phyloP scores from a whole-genome alignment of 208 protist species.

The Tritrichomonas musculus region DNA sequence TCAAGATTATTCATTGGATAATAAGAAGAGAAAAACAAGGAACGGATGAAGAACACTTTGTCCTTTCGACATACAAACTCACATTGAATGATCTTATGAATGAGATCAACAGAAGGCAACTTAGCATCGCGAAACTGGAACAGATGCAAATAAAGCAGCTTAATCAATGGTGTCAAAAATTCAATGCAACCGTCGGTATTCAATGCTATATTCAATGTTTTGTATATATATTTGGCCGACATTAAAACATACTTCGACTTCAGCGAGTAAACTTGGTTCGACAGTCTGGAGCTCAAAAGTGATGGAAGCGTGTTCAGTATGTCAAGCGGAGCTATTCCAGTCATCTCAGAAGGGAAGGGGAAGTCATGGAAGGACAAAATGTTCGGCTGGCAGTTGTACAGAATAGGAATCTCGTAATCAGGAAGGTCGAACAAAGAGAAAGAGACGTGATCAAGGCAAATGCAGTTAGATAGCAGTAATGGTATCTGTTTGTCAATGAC shows the following conservation, averaged over 20 bases:
- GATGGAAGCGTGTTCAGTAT: neutral
- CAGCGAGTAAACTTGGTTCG: neutral
- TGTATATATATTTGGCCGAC: neutral
- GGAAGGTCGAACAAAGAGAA: neutral
- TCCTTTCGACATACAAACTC: neutral
- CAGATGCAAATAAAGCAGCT: neutral
- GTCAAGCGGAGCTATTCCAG: neutral
- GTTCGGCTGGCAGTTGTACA: neutral
- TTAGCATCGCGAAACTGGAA: neutral
- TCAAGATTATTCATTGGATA: neutral
- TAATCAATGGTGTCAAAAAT: neutral
- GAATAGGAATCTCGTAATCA: neutral
- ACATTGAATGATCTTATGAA: neutral
- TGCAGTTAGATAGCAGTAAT: neutral
- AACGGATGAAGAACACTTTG: neutral
- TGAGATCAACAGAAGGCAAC: neutral
- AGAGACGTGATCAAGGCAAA: neutral
- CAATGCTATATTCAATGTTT: neutral
- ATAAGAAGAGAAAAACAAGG: neutral
- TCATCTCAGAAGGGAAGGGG: neutral
- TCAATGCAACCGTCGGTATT: neutral
- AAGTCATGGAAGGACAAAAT: neutral
- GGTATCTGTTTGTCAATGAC: neutral
- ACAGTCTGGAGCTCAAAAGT: neutral
- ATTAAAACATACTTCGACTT: neutral